A percentile compares a stretch with the other conserved stretches of the same genome.
These are phyloP conservation scores for Paraphaeosphaeria minitans DNA, from an alignment of 2,329 filamentous ascomycete species.

Conservation along the genomic window DNA sequence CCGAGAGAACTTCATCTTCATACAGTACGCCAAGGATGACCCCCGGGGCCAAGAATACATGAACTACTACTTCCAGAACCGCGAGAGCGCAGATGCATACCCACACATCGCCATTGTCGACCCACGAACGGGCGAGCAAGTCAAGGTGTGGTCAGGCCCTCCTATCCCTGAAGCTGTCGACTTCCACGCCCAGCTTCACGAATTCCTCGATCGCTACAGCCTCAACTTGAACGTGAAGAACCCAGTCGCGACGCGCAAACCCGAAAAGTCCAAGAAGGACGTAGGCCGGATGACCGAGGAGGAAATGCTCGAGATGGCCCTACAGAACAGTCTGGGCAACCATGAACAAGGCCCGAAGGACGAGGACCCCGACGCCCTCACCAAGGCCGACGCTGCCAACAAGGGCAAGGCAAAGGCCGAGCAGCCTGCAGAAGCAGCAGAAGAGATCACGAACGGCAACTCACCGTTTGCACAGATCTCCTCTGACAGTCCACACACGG, in stretches of 20 bases:
- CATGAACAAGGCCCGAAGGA: constrained; percentile 60
- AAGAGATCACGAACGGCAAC: constrained; percentile 35
- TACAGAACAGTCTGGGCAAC: constrained; percentile 83
- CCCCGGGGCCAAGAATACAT: constrained; percentile 78
- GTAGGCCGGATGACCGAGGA: constrained; percentile 93
- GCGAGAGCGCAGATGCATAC: constrained; percentile 86
- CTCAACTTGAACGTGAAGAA: constrained; percentile 88
- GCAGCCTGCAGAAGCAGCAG: constrained; percentile 30
- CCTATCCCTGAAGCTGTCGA: constrained; percentile 77
- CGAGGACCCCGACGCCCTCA: constrained; percentile 86
- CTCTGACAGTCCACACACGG: constrained; percentile 72
- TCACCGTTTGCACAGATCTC: constrained; percentile 73
- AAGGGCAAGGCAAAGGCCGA: constrained; percentile 53
- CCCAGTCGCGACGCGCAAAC: constrained; percentile 79
- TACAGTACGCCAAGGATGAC: constrained; percentile 91
- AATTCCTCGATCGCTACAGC: constrained; percentile 97
- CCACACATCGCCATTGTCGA: constrained; percentile 96
- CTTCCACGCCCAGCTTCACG: constrained; percentile 88
- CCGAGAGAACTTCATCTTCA: constrained; percentile 90
- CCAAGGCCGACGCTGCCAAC: constrained; percentile 66
- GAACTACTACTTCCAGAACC: constrained; percentile 83
- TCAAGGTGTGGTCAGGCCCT: constrained; percentile 91
- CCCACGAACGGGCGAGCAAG: constrained; percentile 92
- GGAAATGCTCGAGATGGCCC: constrained; percentile 92
- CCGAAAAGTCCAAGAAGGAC: constrained; percentile 72